These are phyloP conservation scores for Salmacisia buchloeana DNA, from an alignment of 1,284 basidiomycete species.

Conservation along the genomic window DNA sequence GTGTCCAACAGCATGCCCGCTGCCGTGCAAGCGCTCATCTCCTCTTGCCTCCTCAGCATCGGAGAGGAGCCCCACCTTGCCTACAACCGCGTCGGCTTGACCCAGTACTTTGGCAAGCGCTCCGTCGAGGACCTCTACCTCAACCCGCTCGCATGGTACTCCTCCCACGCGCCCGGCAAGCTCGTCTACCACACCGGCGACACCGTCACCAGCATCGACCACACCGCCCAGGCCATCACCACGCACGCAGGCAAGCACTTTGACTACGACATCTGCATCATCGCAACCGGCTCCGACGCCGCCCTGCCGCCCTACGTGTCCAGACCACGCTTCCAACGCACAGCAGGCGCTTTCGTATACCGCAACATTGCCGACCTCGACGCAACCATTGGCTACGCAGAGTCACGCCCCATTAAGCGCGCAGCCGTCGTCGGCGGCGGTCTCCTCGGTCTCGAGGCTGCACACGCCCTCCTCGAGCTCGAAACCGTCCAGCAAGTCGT, in stretches of 20 bases:
- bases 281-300: constrained; percentile 68
- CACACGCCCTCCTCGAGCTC: constrained; percentile 67
- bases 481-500: constrained; percentile 54
- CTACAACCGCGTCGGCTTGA: constrained; percentile 61
- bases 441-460: constrained; percentile 67
- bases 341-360: constrained; percentile 65
- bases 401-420: constrained; percentile 56
- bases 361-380: constrained; percentile 58
- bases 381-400: constrained; percentile 29
- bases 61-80: constrained; percentile 65
- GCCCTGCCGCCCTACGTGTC: constrained; percentile 63
- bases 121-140: constrained; percentile 65
- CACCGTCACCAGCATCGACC: constrained; percentile 56
- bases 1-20: not conserved
- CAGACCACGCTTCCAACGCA: constrained; percentile 52
- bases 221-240: constrained; percentile 54
- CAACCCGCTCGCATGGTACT: constrained; percentile 63
- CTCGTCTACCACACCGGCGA: constrained; percentile 43
- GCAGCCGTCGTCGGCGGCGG: constrained; percentile 68
- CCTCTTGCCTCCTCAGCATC: constrained; percentile 23
- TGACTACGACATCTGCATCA: constrained; percentile 58
- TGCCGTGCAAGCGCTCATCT: not conserved
- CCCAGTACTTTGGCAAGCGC: constrained; percentile 64
- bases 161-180: constrained; percentile 39
- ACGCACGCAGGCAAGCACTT: constrained; percentile 57